Percentiles rank a stretch among this genome's conserved stretches.
These are phyloP conservation scores for Haematococcus lacustris DNA, from an alignment of 139 green algal genomes.

Conservation along the genomic window DNA sequence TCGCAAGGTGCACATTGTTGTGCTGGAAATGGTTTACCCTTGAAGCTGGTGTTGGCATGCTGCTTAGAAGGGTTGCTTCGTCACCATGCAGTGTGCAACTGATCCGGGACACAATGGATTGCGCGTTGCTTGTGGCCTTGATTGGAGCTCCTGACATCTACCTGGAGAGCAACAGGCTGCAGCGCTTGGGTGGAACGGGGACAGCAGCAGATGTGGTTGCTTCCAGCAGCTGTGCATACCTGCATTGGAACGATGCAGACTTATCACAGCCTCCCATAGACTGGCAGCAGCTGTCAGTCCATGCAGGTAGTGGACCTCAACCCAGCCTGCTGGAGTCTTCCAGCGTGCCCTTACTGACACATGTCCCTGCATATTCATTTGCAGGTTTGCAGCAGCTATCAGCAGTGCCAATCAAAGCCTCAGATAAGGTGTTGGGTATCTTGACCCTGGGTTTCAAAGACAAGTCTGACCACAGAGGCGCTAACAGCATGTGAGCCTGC, in stretches of 20 bases:
- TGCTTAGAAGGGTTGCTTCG: not conserved
- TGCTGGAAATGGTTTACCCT: not conserved
- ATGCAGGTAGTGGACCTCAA: too few relatives aligned
- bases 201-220: slow-evolving; percentile 11
- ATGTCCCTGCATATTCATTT: too few relatives aligned
- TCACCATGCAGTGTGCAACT: slow-evolving; percentile 31
- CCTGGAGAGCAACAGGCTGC: slow-evolving; percentile 22
- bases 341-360: too few relatives aligned
- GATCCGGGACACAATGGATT: slow-evolving; percentile 23
- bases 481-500: too few relatives aligned
- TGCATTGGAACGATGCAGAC: slow-evolving; percentile 8
- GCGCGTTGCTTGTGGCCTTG: slow-evolving; percentile 25
- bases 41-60: not conserved
- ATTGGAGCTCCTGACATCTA: slow-evolving; percentile 22
- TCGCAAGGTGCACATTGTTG: slow-evolving; percentile 23
- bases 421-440: slow-evolving; percentile 25
- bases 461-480: too few relatives aligned
- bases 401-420: slow-evolving; percentile 33
- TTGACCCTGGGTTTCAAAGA: slow-evolving; percentile 40
- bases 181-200: slow-evolving; percentile 12
- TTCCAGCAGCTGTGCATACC: slow-evolving; percentile 6
- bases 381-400: slow-evolving; percentile 14
- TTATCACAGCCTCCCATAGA: slow-evolving; percentile 2
- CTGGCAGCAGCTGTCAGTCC: slow-evolving; percentile 15
- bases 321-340: too few relatives aligned